These are phyloP conservation scores for Leccinum pellstonianum DNA, from an alignment of 768 basidiomycete species.

Conservation along the genomic window DNA sequence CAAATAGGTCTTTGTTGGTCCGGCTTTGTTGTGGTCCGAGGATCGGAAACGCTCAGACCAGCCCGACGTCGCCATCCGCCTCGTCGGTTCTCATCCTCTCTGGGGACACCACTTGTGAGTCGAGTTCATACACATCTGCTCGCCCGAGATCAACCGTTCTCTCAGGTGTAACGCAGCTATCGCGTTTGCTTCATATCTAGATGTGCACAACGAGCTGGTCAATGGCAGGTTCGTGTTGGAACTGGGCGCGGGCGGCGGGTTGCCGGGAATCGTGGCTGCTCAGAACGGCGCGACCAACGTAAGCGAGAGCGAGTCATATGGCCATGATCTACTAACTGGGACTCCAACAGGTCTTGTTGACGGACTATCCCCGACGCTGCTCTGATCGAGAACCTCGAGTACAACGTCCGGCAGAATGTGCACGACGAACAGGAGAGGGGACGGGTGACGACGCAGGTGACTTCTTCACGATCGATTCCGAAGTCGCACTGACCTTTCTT, in stretches of 20 bases:
- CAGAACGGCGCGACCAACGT: slow-evolving; percentile 72
- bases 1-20: no score
- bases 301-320: neutral
- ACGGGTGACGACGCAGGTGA: slow-evolving; percentile 35
- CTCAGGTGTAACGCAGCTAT: slow-evolving; percentile 79
- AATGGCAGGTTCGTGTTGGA: slow-evolving; percentile 62
- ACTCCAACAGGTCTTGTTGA: slow-evolving; percentile 64
- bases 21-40: no score
- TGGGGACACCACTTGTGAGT: slow-evolving; percentile 79
- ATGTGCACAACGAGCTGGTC: slow-evolving; percentile 49
- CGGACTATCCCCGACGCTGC: slow-evolving; percentile 90
- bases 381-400: slow-evolving; percentile 70
- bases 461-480: slow-evolving; percentile 13
- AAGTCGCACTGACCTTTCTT: neutral
- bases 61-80: slow-evolving; percentile 51
- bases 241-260: slow-evolving; percentile 89
- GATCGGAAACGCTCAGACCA: slow-evolving; percentile 2
- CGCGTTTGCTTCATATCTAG: slow-evolving; percentile 68
- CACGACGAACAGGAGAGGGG: slow-evolving; percentile 14
- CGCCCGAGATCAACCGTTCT: neutral
- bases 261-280: slow-evolving; percentile 77
- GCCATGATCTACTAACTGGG: neutral
- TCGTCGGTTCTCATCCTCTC: slow-evolving; percentile 78
- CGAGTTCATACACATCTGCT: neutral
- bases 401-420: slow-evolving; percentile 67